Conservation (phyloP, 2,329 filamentous ascomycete genomes). For the Coleophoma crateriformis region DNA sequence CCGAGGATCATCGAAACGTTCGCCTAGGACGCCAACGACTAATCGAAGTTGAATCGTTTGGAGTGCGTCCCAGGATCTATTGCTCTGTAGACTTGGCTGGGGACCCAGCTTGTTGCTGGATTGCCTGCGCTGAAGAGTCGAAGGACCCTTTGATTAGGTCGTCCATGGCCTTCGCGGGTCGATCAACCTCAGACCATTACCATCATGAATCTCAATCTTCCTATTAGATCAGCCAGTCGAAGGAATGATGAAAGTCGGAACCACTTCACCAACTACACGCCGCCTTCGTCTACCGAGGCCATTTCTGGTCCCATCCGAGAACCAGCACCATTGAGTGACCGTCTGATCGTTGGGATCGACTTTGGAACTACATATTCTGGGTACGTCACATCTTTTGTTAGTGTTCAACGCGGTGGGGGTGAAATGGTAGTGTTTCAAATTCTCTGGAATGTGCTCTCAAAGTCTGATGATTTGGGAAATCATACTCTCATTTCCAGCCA, state of each 20-base stretch:
- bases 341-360: conserved; percentile 72
- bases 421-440: too few relatives aligned
- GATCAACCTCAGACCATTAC: not conserved
- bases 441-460: too few relatives aligned
- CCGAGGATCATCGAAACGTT: too few relatives aligned
- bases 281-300: conserved; percentile 52
- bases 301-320: conserved; percentile 56
- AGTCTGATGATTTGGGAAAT: too few relatives aligned
- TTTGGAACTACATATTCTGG: conserved; percentile 83
- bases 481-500: not conserved
- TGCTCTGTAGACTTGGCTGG: too few relatives aligned
- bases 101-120: too few relatives aligned
- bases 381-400: conserved; percentile 35
- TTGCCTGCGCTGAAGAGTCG: too few relatives aligned
- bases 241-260: conserved; percentile 26
- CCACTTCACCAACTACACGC: conserved; percentile 35
- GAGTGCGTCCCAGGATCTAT: too few relatives aligned
- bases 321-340: conserved; percentile 48
- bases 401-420: too few relatives aligned
- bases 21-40: too few relatives aligned
- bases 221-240: conserved; percentile 19
- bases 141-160: not conserved
- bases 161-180: not conserved
- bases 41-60: too few relatives aligned
- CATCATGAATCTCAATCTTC: conserved; percentile 27